Evolutionary conservation across 768 basidiomycete species (phyloP).

Genomic region (Xanthoconium stramineum): DNA sequence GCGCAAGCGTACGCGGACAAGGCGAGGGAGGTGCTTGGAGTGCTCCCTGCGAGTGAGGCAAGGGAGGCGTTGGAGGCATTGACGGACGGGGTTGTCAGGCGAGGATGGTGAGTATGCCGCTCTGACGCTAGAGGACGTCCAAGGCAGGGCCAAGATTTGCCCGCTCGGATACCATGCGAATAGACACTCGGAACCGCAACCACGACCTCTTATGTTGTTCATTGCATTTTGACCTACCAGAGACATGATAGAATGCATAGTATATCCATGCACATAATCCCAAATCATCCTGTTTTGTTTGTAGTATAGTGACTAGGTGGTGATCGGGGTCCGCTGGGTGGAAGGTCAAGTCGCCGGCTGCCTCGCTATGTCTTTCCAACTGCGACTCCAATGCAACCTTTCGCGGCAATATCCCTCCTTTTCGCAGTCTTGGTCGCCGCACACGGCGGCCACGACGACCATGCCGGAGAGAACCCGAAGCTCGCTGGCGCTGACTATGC

Average conservation of each 20-base stretch:
- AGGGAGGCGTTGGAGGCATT: constrained; percentile 71
- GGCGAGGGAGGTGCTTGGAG: constrained; percentile 64
- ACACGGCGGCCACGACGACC: constrained; percentile 62
- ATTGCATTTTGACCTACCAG: neutral
- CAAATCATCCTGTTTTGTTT: neutral
- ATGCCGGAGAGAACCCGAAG: constrained; percentile 56
- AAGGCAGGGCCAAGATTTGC: neutral
- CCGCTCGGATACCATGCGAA: constrained; percentile 1
- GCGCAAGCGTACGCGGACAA: constrained; percentile 73
- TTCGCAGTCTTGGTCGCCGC: constrained; percentile 34
- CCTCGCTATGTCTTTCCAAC: constrained; percentile 5
- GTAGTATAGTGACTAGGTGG: neutral
- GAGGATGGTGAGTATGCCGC: constrained; percentile 42
- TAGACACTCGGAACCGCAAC: neutral
- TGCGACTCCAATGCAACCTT: constrained; percentile 43
- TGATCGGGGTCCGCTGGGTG: constrained; percentile 21
- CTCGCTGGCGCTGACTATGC: constrained; percentile 59
- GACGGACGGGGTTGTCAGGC: constrained; percentile 62
- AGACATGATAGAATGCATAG: neutral
- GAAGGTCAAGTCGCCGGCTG: neutral
- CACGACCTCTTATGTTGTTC: neutral
- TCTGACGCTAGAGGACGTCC: neutral
- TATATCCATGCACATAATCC: neutral
- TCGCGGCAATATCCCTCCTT: constrained; percentile 41
- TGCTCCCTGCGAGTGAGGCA: constrained; percentile 80